Conservation (phyloP, 164 flowering plant genomes). For the Vitis cinerea region DNA sequence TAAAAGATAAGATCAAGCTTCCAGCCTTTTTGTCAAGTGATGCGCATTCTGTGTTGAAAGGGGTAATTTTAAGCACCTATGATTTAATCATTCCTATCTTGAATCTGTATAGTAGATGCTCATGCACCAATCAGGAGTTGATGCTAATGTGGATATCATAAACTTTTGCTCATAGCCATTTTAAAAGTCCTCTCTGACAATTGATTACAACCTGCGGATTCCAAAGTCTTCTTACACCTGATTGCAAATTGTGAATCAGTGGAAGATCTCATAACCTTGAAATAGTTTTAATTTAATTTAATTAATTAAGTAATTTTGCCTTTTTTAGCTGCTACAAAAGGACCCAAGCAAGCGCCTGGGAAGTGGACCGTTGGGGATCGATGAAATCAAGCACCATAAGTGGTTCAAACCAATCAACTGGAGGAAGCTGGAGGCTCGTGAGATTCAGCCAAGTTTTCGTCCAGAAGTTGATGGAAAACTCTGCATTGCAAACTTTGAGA, state of each 20-base stretch:
- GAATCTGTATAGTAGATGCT: too few relatives aligned
- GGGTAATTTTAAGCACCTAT: slow-evolving; percentile 37
- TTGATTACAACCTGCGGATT: too few relatives aligned
- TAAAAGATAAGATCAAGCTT: slow-evolving; percentile 85
- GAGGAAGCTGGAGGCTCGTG: slow-evolving; percentile 75
- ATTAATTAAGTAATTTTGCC: neutral
- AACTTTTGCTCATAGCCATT: too few relatives aligned
- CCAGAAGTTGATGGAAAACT: slow-evolving; percentile 78
- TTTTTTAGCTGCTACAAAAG: slow-evolving; percentile 68
- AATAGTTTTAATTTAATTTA: neutral
- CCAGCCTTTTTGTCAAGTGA: slow-evolving; percentile 80
- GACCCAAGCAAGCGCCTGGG: slow-evolving; percentile 78
- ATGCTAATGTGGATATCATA: too few relatives aligned
- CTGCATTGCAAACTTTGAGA: slow-evolving; percentile 82
- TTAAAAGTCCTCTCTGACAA: too few relatives aligned
- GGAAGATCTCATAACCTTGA: neutral
- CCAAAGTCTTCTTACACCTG: too few relatives aligned
- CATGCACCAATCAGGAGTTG: too few relatives aligned
- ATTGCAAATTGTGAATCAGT: too few relatives aligned
- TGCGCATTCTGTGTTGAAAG: slow-evolving; percentile 85
- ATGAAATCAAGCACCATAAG: slow-evolving; percentile 78
- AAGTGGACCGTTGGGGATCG: slow-evolving; percentile 62
- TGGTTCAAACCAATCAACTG: slow-evolving; percentile 90
- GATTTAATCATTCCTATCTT: too few relatives aligned
- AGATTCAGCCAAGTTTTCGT: slow-evolving; percentile 71